Conservation (phyloP, 306 rosid species). For the Quercus gilva region DNA sequence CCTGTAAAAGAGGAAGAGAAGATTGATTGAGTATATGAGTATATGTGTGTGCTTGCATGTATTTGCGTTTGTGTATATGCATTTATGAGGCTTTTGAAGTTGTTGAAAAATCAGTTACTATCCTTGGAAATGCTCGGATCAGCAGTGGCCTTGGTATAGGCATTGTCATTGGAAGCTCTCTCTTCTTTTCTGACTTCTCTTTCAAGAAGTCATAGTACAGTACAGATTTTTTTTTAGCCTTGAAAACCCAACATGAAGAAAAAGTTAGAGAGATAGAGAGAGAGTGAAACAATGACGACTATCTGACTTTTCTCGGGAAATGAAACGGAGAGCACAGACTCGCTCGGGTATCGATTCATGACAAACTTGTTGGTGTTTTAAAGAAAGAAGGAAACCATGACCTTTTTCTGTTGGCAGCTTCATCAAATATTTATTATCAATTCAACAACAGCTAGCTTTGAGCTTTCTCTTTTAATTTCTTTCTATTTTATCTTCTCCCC, state of each 20-base stretch:
- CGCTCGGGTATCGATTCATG: constrained; percentile 19
- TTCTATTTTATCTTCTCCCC: neutral
- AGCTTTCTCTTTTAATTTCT: neutral
- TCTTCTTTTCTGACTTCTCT: neutral
- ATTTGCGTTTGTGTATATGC: constrained; percentile 33
- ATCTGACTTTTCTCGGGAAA: constrained; percentile 71
- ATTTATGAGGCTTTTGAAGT: constrained; percentile 56
- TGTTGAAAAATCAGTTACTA: constrained; percentile 60
- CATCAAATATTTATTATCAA: constrained; percentile 37
- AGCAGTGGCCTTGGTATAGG: neutral
- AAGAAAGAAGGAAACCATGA: constrained; percentile 37
- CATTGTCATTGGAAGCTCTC: constrained; percentile 5
- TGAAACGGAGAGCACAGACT: constrained; percentile 38
- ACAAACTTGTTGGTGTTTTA: constrained; percentile 32
- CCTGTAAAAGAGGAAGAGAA: constrained; percentile 27
- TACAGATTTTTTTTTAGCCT: constrained; percentile 28
- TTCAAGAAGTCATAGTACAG: neutral
- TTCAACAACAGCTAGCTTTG: neutral
- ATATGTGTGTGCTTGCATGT: neutral
- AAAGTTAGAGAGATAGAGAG: constrained; percentile 14
- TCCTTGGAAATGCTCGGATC: constrained; percentile 33
- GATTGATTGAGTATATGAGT: neutral
- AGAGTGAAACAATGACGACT: constrained; percentile 39
- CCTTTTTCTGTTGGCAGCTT: constrained; percentile 27
- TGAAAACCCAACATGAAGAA: constrained; percentile 31